A percentile compares a stretch with the other conserved stretches of the same genome.
Conservation (phyloP, 2,329 filamentous ascomycete genomes). For the Colletotrichum lupini region DNA sequence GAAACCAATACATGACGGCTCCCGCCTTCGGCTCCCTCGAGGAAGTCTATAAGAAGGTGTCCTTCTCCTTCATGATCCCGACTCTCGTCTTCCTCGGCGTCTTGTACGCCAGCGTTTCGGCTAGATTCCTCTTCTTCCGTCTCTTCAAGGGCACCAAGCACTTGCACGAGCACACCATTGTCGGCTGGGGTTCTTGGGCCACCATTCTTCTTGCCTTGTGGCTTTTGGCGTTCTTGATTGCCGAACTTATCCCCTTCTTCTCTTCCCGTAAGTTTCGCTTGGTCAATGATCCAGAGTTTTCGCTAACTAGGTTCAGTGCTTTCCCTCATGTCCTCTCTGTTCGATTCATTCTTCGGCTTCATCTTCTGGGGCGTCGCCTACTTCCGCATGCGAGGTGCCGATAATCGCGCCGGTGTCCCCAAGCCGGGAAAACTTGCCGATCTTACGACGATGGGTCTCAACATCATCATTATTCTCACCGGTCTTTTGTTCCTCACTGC, state of each 20-base stretch:
- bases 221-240: constrained; percentile 92
- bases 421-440: constrained; percentile 63
- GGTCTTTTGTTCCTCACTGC: constrained; percentile 85
- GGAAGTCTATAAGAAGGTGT: constrained; percentile 84
- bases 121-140: constrained; percentile 92
- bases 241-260: constrained; percentile 95
- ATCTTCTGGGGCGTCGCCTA: constrained; percentile 93
- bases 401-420: constrained; percentile 65
- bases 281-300: fast-evolving
- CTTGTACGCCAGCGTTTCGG: constrained; percentile 89
- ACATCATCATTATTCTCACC: constrained; percentile 77
- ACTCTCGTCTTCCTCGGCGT: constrained; percentile 94
- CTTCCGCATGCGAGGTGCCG: constrained; percentile 77
- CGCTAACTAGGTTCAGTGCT: constrained; percentile 59
- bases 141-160: constrained; percentile 82
- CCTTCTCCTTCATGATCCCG: constrained; percentile 95
- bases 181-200: constrained; percentile 85
- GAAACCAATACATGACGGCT: constrained; percentile 87
- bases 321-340: constrained; percentile 86
- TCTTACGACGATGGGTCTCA: constrained; percentile 69
- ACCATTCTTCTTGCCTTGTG: constrained; percentile 78
- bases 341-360: constrained; percentile 94
- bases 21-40: constrained; percentile 89
- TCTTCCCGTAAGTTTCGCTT: constrained; percentile 67
- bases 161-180: constrained; percentile 81